Conservation (phyloP, 768 basidiomycete genomes). For the Podaxis sp. region DNA sequence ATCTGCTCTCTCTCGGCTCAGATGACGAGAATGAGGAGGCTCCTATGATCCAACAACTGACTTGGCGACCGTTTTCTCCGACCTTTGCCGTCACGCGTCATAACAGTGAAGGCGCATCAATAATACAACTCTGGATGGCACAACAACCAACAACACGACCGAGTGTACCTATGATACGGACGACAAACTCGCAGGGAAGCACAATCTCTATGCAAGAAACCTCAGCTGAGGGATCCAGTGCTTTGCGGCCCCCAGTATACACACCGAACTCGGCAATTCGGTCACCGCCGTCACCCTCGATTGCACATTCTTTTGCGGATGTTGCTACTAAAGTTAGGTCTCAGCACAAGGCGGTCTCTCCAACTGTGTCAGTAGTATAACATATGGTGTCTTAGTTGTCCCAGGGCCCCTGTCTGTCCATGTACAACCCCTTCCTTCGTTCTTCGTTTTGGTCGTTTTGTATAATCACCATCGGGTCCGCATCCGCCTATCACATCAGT, state of each 20-base stretch:
- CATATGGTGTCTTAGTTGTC: not conserved
- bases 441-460: too few species aligned
- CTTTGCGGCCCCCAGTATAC: not conserved
- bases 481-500: too few species aligned
- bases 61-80: slow-evolving; percentile 3
- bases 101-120: not conserved
- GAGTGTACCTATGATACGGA: not conserved
- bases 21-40: not conserved
- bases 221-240: not conserved
- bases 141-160: not conserved
- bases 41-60: not conserved
- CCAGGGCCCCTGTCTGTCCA: not conserved
- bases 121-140: slow-evolving; percentile 6
- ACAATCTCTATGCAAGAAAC: not conserved
- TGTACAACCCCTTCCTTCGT: not conserved
- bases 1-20: not conserved
- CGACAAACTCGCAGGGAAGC: not conserved
- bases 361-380: not conserved
- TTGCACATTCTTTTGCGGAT: not conserved
- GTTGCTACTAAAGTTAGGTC: not conserved
- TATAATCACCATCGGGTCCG: too few species aligned
- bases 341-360: not conserved
- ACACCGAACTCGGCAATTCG: not conserved
- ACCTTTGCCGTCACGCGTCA: not conserved
- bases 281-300: not conserved